Conservation (phyloP, 169 alveolate species). For the Fabrea salina region DNA sequence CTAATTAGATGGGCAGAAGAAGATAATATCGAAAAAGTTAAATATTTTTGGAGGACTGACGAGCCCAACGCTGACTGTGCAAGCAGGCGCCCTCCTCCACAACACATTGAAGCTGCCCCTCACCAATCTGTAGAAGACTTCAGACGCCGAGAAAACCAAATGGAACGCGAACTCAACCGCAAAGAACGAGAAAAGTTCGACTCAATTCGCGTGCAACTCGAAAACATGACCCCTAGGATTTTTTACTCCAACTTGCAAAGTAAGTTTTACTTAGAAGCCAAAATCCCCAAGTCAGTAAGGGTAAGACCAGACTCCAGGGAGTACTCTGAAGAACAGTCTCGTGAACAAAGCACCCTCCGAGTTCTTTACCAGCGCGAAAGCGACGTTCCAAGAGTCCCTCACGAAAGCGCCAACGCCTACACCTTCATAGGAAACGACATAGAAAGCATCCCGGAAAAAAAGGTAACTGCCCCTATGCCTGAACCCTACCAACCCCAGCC, state of each 20-base stretch:
- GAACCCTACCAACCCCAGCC: neutral
- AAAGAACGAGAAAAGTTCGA: neutral
- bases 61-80: slow-evolving; percentile 35
- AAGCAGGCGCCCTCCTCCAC: neutral
- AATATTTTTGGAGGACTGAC: slow-evolving; percentile 26
- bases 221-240: slow-evolving; percentile 30
- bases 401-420: neutral
- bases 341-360: neutral
- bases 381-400: neutral
- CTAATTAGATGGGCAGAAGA: slow-evolving; percentile 30
- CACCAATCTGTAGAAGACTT: slow-evolving; percentile 23
- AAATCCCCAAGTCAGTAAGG: neutral
- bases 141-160: slow-evolving; percentile 11
- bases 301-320: neutral
- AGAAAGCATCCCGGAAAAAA: neutral
- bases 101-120: neutral
- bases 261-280: neutral
- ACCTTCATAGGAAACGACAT: neutral
- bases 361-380: neutral
- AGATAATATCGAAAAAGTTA: neutral
- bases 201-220: neutral
- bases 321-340: neutral
- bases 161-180: slow-evolving; percentile 20
- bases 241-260: neutral
- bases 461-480: neutral